Conservation (phyloP, 768 basidiomycete genomes). For the Lactifluus hygrophoroides region DNA sequence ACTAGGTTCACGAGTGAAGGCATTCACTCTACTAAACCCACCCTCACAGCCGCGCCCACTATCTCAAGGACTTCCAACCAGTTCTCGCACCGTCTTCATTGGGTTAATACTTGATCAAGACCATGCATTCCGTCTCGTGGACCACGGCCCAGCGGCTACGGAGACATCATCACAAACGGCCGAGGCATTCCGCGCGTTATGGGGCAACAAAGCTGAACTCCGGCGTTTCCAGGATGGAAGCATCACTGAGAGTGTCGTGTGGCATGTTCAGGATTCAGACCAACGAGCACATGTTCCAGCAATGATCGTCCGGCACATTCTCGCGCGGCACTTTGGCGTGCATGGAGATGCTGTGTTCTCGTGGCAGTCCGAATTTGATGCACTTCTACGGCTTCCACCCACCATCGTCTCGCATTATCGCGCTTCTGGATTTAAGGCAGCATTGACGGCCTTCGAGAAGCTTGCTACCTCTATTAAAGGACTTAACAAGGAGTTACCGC, state of each 20-base stretch:
- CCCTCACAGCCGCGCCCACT: constrained; percentile 37
- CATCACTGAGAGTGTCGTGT: constrained; percentile 91
- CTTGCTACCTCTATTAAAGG: constrained; percentile 70
- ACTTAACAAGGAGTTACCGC: constrained; percentile 62
- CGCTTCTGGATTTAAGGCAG: constrained; percentile 56
- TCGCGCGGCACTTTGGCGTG: constrained; percentile 71
- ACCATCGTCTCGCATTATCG: constrained; percentile 37
- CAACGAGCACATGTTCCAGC: constrained; percentile 73
- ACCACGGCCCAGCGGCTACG: constrained; percentile 80
- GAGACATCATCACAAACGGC: constrained; percentile 43
- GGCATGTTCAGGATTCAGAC: constrained; percentile 78
- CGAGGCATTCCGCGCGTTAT: constrained; percentile 68
- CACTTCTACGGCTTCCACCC: constrained; percentile 49
- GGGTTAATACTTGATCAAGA: constrained; percentile 69
- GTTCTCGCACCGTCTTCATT: constrained; percentile 46
- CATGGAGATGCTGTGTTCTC: constrained; percentile 40
- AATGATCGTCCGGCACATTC: constrained; percentile 64
- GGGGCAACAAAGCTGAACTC: constrained; percentile 88
- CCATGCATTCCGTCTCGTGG: constrained; percentile 77
- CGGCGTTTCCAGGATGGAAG: constrained; percentile 94
- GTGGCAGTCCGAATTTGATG: constrained; percentile 54
- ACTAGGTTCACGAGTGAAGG: constrained; percentile 63
- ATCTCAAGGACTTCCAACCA: constrained; percentile 48
- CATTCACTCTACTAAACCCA: constrained; percentile 51
- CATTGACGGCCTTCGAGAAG: constrained; percentile 69